Conservation (phyloP, 768 basidiomycete species). For the Xerocomellus amylosporus region DNA sequence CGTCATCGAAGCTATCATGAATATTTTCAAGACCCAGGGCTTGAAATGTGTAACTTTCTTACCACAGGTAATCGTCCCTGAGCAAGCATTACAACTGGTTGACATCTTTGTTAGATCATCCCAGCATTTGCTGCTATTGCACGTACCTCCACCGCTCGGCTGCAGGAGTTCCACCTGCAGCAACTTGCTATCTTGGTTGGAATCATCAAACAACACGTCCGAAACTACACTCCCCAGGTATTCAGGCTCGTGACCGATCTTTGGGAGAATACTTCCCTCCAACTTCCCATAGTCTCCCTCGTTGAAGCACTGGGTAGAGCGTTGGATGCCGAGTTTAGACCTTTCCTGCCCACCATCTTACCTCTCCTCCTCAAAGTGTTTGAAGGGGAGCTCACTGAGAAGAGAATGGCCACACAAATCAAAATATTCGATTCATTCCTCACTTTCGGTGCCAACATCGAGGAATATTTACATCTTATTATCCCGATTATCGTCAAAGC, state of each 20-base stretch:
- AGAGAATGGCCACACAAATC: conserved; percentile 72
- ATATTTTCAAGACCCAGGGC: conserved; percentile 97
- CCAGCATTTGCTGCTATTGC: conserved; percentile 93
- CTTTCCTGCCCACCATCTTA: conserved; percentile 86
- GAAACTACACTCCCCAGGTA: conserved; percentile 84
- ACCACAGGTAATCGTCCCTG: conserved; percentile 62
- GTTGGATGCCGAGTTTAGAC: conserved; percentile 95
- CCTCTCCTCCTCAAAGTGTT: conserved; percentile 89
- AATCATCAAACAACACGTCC: conserved; percentile 96
- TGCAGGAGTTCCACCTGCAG: conserved; percentile 92
- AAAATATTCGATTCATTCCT: conserved; percentile 94
- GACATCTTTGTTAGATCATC: conserved; percentile 60
- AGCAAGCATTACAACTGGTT: conserved; percentile 6
- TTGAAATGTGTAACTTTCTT: conserved; percentile 94
- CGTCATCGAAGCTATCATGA: conserved; percentile 97
- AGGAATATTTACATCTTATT: conserved; percentile 96
- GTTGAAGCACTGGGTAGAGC: conserved; percentile 93
- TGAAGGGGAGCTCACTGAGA: conserved; percentile 82
- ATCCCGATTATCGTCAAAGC: conserved; percentile 92
- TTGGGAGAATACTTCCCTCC: conserved; percentile 82
- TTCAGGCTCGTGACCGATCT: conserved; percentile 85
- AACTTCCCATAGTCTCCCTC: conserved; percentile 87
- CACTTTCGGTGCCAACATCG: conserved; percentile 94
- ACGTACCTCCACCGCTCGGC: conserved; percentile 70
- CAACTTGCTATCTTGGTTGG: conserved; percentile 93